Evolutionary conservation across 495 filamentous ascomycete genomes (phyloP).

Genomic region (Pyrenula aspistea): DNA sequence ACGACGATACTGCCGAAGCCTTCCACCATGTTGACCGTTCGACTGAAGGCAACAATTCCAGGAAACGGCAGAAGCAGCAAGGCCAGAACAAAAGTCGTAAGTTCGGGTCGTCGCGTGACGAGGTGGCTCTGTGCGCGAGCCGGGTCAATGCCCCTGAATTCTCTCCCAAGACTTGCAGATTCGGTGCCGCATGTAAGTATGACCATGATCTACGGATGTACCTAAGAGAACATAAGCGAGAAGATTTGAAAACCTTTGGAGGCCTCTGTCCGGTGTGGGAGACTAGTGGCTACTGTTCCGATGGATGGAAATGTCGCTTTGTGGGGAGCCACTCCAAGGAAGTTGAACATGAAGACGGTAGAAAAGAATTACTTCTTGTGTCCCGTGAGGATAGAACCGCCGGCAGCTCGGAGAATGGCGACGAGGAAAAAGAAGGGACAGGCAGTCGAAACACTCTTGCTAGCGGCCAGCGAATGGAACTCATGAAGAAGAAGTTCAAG

Average conservation of each 20-base stretch:
- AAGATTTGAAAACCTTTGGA: conserved; percentile 60
- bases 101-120: conserved; percentile 75
- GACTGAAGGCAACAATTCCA: conserved; percentile 29
- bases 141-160: conserved; percentile 58
- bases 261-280: conserved; percentile 75
- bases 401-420: conserved; percentile 11
- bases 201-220: conserved; percentile 79
- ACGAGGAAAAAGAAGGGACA: conserved; percentile 30
- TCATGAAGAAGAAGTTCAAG: conserved; percentile 52
- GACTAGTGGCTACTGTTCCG: conserved; percentile 56
- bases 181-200: conserved; percentile 63
- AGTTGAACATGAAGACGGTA: conserved; percentile 58
- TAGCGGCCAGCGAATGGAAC: conserved; percentile 48
- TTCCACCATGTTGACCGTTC: conserved; percentile 31
- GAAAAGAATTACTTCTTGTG: conserved; percentile 66
- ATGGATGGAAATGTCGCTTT: conserved; percentile 90
- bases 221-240: conserved; percentile 66
- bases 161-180: conserved; percentile 57
- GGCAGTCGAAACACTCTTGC: conserved; percentile 67
- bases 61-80: conserved; percentile 53
- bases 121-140: conserved; percentile 63
- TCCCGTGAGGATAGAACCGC: conserved; percentile 25
- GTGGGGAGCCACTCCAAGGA: conserved; percentile 71
- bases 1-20: conserved; percentile 66
- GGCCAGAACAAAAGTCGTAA: conserved; percentile 79